phyloP scores from a whole-genome alignment of 176 grass and related monocot species.

The Metroxylon sagu region DNA sequence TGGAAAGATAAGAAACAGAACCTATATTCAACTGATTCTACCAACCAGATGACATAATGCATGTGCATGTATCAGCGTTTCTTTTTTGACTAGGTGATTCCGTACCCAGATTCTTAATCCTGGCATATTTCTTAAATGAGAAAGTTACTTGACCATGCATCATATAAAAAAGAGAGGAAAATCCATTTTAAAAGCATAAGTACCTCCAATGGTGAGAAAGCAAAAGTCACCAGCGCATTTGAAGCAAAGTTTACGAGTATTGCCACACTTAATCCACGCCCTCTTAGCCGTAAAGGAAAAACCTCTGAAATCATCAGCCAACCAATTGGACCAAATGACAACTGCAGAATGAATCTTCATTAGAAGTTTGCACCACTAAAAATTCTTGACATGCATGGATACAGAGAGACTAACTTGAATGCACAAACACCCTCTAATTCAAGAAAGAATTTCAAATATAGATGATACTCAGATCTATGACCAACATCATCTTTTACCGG shows the following conservation, averaged over 20 bases:
- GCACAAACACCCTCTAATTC: background rate
- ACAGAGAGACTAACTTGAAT: background rate
- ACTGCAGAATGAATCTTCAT: constrained; percentile 38
- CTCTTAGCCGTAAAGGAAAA: constrained; percentile 72
- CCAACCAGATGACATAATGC: no score
- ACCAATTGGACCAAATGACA: constrained; percentile 93
- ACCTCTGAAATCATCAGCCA: constrained; percentile 98
- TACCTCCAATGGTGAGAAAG: constrained; percentile 98
- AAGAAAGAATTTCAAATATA: background rate
- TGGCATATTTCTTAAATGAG: no score
- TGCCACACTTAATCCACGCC: constrained; percentile 72
- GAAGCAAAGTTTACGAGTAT: constrained; percentile 89
- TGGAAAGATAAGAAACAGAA: background rate
- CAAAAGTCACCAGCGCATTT: constrained; percentile 89
- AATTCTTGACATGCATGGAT: no score
- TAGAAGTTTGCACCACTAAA: background rate
- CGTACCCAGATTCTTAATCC: no score
- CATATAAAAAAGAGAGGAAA: no score
- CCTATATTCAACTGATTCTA: background rate
- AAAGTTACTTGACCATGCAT: no score
- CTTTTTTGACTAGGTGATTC: no score
- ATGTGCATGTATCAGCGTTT: no score
- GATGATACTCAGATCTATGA: no score
- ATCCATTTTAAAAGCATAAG: background rate
- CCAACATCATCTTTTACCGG: no score